Base-by-base conservation (phyloP, 768 basidiomycete genomes). In the Phylloporus scabripes region DNA sequence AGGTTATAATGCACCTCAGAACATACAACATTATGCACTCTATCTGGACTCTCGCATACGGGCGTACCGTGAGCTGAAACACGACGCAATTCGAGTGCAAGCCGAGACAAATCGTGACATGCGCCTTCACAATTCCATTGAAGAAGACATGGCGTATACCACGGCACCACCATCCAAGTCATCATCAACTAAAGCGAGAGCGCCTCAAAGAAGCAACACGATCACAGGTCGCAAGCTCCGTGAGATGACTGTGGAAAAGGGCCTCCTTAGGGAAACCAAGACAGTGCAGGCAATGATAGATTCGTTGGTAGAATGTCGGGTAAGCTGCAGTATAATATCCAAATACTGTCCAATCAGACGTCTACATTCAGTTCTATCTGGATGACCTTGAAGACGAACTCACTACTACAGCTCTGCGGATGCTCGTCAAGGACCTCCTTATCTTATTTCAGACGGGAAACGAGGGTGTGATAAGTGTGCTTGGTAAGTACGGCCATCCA, bases 391-490 rank as follows among this genome's bases (percentile, higher is more conserved):
- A 94, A 57, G 94, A 98, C 61, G 90, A 95, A 60, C 77, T 98
- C 34, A 90, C 85, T 1, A 85, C 89, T 44, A 82, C 85, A 3
- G 91, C 95, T 2, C 74, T 97, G 45, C 78, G 90, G 37, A 91
- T 99, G 87, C 77, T 97, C 24, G 89, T 96, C 57, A 98, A 97
- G 63, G 96, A 99, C 64, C 79, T 98, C 2, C 78, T 98, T 45
- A 89, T 97, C 47, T 74, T 98, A 15, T 97, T 97, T 64, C 93
- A 96, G 63, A 92, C 92, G 2, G 87, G 92, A 36, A 99, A 99
- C 58, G 96, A 99, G 62, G 96, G 94, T 34, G 91, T 87, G 15
- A 83, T 85, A 60, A 88, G 87, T 58, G 81, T 87, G 31, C 72
- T 88, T 39, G 93, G 83, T 79, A 69, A 70, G 67, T 70, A 72